A percentile compares a stretch with the other conserved stretches of the same genome.
These are phyloP conservation scores for Neurospora hispaniola DNA, from an alignment of 495 filamentous ascomycete species.

Conservation along the genomic window DNA sequence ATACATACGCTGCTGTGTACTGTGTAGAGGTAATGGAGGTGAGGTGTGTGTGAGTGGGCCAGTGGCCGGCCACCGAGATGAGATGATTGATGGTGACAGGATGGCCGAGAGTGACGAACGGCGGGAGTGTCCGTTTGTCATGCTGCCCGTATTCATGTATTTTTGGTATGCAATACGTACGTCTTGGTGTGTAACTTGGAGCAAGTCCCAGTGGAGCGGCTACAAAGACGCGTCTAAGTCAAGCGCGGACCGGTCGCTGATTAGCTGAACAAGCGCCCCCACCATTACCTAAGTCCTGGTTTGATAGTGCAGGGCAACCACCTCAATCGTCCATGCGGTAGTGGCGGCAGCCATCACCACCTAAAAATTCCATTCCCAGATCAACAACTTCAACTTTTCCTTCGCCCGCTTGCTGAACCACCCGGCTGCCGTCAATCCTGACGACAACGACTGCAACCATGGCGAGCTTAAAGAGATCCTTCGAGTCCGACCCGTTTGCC, in stretches of 20 bases:
- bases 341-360: constrained; percentile 1
- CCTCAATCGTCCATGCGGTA: constrained; percentile 4
- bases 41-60: background rate
- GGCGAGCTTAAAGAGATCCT: constrained; percentile 78
- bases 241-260: constrained; percentile 12
- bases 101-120: background rate
- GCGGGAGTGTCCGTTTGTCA: background rate
- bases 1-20: too few species aligned
- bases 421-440: background rate
- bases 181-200: background rate
- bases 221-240: background rate
- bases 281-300: background rate
- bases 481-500: constrained; percentile 55
- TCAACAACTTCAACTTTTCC: constrained; percentile 3
- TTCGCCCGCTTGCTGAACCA: background rate
- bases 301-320: constrained; percentile 2
- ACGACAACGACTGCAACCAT: constrained; percentile 35
- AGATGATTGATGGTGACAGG: background rate
- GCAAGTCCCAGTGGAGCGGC: background rate
- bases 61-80: background rate
- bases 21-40: too few species aligned
- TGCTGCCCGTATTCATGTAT: background rate
- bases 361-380: constrained; percentile 2
- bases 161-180: background rate
- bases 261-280: constrained; percentile 9